phyloP scores from a whole-genome alignment of 2,329 filamentous ascomycete genomes.

The Aspergillus sp. region DNA sequence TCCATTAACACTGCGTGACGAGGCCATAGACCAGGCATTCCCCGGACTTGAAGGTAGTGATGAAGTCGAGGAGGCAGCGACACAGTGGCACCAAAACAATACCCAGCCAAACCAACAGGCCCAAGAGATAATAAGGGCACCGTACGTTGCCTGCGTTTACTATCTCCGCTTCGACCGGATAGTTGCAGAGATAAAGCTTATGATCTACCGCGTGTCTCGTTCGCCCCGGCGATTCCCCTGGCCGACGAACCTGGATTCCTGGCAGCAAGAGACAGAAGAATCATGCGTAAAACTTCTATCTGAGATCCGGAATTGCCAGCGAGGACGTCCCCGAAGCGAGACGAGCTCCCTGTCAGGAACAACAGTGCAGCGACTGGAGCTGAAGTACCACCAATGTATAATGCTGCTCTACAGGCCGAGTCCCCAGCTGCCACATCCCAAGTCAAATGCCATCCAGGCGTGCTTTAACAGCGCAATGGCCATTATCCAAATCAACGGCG shows the following conservation, averaged over 20 bases:
- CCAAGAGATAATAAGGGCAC: not conserved
- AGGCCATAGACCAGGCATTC: slow-evolving; percentile 3
- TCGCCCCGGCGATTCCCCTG: slow-evolving; percentile 6
- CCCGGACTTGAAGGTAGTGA: not conserved
- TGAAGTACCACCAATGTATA: slow-evolving; percentile 5
- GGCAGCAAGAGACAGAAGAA: not conserved
- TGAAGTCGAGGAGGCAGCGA: slow-evolving; percentile 4
- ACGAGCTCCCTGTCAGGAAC: not conserved
- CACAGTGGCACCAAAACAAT: not conserved
- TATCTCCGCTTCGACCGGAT: slow-evolving; percentile 4
- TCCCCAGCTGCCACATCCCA: not conserved
- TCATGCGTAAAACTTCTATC: not conserved
- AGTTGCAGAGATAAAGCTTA: slow-evolving; percentile 7
- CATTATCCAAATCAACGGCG: not conserved
- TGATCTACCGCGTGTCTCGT: slow-evolving; percentile 6
- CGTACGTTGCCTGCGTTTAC: slow-evolving; percentile 2
- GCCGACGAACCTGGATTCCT: not conserved
- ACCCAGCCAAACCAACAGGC: not conserved
- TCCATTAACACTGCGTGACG: slow-evolving; percentile 4
- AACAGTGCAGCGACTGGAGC: slow-evolving; percentile 3
- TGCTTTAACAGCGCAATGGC: slow-evolving; percentile 6
- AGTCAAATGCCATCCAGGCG: not conserved
- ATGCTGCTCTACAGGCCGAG: slow-evolving; percentile 4
- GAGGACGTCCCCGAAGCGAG: not conserved
- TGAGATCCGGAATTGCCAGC: not conserved